Conservation (phyloP, 169 alveolate genomes). For the Plasmodium relictum region DNA sequence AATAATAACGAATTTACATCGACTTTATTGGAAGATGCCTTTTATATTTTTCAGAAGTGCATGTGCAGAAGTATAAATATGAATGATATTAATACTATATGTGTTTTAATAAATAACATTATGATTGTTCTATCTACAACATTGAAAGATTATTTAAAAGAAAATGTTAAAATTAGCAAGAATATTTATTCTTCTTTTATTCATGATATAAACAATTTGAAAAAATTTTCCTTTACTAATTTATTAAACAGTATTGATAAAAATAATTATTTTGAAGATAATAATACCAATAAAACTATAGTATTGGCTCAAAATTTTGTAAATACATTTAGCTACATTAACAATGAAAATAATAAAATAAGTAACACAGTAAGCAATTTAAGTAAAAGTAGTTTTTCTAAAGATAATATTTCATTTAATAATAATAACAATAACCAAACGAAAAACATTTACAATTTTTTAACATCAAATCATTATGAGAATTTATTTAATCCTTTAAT, state of each 20-base stretch:
- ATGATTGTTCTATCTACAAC: conserved; percentile 41
- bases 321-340: conserved; percentile 24
- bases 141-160: conserved; percentile 30
- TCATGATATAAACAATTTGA: conserved; percentile 32
- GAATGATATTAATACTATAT: conserved; percentile 70
- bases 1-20: conserved; percentile 61
- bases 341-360: background rate
- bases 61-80: conserved; percentile 71
- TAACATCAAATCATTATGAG: conserved; percentile 18
- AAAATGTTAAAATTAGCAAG: conserved; percentile 52
- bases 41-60: conserved; percentile 70
- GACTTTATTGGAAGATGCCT: conserved; percentile 61
- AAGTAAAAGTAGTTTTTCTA: background rate
- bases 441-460: conserved; percentile 27
- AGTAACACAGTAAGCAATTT: background rate
- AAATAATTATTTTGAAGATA: conserved; percentile 49
- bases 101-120: conserved; percentile 65
- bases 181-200: conserved; percentile 51
- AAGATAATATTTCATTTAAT: background rate
- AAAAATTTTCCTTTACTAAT: conserved; percentile 34
- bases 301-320: conserved; percentile 50
- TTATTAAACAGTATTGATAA: conserved; percentile 35
- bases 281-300: conserved; percentile 14
- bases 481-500: conserved; percentile 46
- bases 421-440: background rate